Percentiles rank a stretch among this genome's conserved stretches.
Evolutionary conservation across 192 early-diverging fungal genomes (phyloP).

Genomic region (Podila clonocystis): DNA sequence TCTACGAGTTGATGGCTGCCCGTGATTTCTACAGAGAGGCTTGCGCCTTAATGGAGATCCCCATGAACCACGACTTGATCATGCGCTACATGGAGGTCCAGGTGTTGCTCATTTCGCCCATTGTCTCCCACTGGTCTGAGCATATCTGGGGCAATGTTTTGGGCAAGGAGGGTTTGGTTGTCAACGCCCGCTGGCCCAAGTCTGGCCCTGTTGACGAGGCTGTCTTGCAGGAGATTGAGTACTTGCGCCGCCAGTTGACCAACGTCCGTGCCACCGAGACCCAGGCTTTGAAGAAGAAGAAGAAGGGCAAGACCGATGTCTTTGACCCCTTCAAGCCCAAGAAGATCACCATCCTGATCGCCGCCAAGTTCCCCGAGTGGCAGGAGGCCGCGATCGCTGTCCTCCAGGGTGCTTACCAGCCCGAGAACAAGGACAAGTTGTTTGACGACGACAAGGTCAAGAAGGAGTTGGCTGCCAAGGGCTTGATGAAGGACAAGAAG

Average conservation of each 20-base stretch:
- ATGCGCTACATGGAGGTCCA: constrained; percentile 86
- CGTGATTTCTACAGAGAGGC: constrained; percentile 92
- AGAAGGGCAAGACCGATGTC: constrained; percentile 66
- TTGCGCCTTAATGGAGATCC: constrained; percentile 65
- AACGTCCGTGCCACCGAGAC: constrained; percentile 85
- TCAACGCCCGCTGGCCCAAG: constrained; percentile 71
- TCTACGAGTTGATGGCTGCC: constrained; percentile 89
- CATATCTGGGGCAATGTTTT: constrained; percentile 87
- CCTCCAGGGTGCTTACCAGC: constrained; percentile 55
- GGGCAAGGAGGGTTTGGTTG: constrained; percentile 72
- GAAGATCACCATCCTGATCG: constrained; percentile 82
- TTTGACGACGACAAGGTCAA: constrained; percentile 84
- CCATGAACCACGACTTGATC: constrained; percentile 89
- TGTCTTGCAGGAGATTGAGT: constrained; percentile 79
- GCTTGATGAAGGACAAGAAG: constrained; percentile 93
- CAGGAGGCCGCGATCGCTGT: constrained; percentile 76
- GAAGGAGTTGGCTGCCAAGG: constrained; percentile 68
- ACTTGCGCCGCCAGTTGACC: constrained; percentile 79
- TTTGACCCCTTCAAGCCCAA: constrained; percentile 73
- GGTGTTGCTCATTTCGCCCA: constrained; percentile 85
- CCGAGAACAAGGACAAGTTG: constrained; percentile 62
- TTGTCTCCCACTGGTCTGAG: constrained; percentile 96
- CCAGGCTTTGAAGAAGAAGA: constrained; percentile 80
- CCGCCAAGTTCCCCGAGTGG: constrained; percentile 91
- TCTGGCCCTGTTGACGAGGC: constrained; percentile 71